Percentiles rank a stretch among this genome's conserved stretches.
phyloP scores from a whole-genome alignment of 2,329 filamentous ascomycete genomes.

The Colletotrichum coccodes region DNA sequence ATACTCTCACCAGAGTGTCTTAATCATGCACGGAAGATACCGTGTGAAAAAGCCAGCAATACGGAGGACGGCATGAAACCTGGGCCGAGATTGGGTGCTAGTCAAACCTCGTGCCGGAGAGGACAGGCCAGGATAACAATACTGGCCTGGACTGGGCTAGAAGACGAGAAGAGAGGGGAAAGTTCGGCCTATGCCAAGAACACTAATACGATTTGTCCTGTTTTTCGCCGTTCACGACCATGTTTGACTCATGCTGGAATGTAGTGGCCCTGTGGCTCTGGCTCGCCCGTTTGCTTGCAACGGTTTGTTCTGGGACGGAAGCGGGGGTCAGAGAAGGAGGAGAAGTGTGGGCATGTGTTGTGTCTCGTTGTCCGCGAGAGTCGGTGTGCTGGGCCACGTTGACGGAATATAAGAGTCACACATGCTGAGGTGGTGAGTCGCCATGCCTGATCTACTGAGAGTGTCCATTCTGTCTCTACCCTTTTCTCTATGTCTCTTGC shows the following conservation, averaged over 20 bases:
- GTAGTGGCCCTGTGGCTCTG: background rate
- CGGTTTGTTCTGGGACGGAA: background rate
- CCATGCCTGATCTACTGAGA: background rate
- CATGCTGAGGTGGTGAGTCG: background rate
- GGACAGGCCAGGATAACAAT: background rate
- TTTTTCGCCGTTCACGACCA: background rate
- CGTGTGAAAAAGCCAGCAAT: background rate
- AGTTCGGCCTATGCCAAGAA: background rate
- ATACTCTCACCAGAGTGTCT: background rate
- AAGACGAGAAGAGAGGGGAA: background rate
- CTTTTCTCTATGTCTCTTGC: background rate
- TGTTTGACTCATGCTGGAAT: slow-evolving; percentile 4
- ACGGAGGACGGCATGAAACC: background rate
- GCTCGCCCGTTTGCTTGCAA: slow-evolving; percentile 4
- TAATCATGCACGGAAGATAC: background rate
- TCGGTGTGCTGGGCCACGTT: background rate
- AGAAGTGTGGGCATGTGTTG: background rate
- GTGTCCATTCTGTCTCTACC: background rate
- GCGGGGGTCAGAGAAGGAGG: background rate
- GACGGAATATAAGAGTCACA: background rate
- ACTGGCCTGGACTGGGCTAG: background rate
- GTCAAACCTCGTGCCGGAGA: background rate
- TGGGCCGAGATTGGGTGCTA: background rate
- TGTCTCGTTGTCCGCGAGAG: background rate
- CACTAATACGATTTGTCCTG: background rate